Base-by-base conservation (phyloP, 306 rosid species). In the Cicer cuneatum region DNA sequence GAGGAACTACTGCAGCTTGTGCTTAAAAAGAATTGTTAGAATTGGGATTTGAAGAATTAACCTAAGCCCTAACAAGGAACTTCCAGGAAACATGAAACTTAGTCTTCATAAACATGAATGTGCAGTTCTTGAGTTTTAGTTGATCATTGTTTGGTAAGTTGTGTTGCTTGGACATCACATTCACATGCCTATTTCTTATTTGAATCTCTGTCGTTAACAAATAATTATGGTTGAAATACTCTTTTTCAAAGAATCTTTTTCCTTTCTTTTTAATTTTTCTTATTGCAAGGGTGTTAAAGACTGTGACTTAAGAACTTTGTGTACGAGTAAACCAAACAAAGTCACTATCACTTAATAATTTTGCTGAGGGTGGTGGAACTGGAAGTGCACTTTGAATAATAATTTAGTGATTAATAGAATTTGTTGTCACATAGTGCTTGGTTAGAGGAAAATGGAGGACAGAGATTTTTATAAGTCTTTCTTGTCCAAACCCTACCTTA, bases 101-200 rank as follows among this genome's bases (percentile, higher is more conserved):
- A 69, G 62, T 52, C 42, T 24, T 47, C 41, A 19, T 33, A 52
- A 77, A 72, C 57, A 19, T 66, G 62, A 68, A 62, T 57, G 48
- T 63, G 11, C 15, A 38, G 39, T 66, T 72, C 79, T 38, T 56
- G n/a, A 49, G 47, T 67, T 48, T 39, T 72, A 39, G 58, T 41
- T 67, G 64, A 60, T 29, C 74, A 63, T 62, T 78, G 59, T 40
- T 53, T 15, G 46, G 71, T 57, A 57, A 43, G 13, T 58, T 82
- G 65, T 52, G 58, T 59, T 72, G 73, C 66, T 69, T 80, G 48
- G 62, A 58, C 69, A 48, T 38, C 37, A 19, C 37, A 78, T 73
- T 33, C 47, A 35, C 35, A 29, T 29, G 35, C 35, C 35, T n/a
- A 52, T 53, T 66, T 73, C 40, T 60, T 40, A 60, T 73, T 14